Evolutionary conservation across 495 filamentous ascomycete genomes (phyloP).

Genomic region (Letharia columbiana): DNA sequence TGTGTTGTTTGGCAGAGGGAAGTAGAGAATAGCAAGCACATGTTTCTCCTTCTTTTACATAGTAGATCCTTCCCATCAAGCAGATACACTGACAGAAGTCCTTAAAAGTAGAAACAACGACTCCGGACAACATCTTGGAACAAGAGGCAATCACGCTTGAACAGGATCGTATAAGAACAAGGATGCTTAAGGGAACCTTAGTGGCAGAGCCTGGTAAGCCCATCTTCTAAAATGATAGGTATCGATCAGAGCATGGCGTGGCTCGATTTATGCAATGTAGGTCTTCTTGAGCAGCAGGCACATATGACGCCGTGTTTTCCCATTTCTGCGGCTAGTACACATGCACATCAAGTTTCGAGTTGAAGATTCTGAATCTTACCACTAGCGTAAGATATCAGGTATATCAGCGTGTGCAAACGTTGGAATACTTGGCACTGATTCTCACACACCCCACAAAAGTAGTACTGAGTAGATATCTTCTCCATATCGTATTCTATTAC

Average conservation of each 20-base stretch:
- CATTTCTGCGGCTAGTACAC: neutral
- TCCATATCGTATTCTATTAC: too few species aligned
- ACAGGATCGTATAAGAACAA: neutral
- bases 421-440: too few species aligned
- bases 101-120: neutral
- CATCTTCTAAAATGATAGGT: too few species aligned
- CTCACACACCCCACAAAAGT: too few species aligned
- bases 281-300: neutral
- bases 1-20: neutral
- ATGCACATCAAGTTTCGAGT: too few species aligned
- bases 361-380: neutral
- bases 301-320: neutral
- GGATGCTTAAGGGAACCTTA: neutral
- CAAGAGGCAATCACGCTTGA: neutral
- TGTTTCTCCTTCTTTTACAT: neutral
- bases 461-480: too few species aligned
- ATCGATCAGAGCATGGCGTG: neutral
- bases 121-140: neutral
- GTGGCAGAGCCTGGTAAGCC: too few species aligned
- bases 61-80: neutral
- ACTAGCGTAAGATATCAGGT: constrained; percentile 2
- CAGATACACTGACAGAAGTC: neutral
- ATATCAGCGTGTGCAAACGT: too few species aligned
- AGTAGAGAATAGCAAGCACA: neutral
- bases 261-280: neutral